Conservation (phyloP, 495 filamentous ascomycete species). For the Lineolata rhizophorae region DNA sequence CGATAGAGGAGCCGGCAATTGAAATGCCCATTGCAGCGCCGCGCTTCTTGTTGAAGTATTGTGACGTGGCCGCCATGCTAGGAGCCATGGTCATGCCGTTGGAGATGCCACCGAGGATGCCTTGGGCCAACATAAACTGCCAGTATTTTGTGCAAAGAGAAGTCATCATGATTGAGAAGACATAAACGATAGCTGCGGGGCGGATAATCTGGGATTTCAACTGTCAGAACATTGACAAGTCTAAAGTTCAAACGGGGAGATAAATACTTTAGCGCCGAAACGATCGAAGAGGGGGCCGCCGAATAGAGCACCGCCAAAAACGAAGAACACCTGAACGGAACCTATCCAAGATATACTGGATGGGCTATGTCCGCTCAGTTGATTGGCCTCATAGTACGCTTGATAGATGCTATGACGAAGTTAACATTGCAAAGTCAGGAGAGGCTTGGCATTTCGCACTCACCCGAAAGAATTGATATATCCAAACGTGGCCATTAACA, state of each 20-base stretch:
- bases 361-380: conserved; percentile 1
- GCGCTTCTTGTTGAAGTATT: conserved; percentile 21
- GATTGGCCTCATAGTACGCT: conserved; percentile 10
- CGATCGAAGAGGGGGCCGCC: conserved; percentile 20
- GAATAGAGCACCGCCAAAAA: conserved; percentile 20
- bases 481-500: too few species aligned
- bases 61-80: conserved; percentile 20
- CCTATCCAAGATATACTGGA: conserved; percentile 14
- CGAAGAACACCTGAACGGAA: conserved; percentile 11
- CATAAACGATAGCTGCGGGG: too few species aligned
- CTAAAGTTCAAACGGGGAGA: conserved; percentile 11
- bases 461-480: too few species aligned
- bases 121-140: conserved; percentile 25
- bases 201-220: too few species aligned
- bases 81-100: conserved; percentile 21
- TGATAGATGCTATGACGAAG: too few species aligned
- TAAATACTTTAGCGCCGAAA: conserved; percentile 5
- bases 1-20: conserved; percentile 31
- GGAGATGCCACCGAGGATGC: conserved; percentile 22
- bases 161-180: conserved; percentile 20
- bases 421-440: too few species aligned
- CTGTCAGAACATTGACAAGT: too few species aligned
- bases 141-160: conserved; percentile 22
- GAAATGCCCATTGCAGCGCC: conserved; percentile 26
- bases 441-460: too few species aligned